Conservation (phyloP, 2,329 filamentous ascomycete species). For the Fusarium scirpi region DNA sequence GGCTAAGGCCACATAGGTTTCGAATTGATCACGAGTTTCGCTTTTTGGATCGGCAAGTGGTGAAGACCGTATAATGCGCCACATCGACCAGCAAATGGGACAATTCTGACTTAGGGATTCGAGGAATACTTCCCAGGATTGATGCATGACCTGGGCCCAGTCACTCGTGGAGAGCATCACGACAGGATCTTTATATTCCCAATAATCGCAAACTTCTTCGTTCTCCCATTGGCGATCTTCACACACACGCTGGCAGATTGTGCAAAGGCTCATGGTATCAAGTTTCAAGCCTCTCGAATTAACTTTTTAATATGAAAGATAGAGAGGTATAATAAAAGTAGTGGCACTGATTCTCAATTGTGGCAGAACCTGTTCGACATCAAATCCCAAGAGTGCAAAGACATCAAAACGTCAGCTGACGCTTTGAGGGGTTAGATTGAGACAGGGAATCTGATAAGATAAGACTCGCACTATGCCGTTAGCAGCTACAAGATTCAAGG, state of each 20-base stretch:
- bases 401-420: not conserved
- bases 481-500: fast-evolving
- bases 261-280: not conserved
- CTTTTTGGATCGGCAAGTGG: not conserved
- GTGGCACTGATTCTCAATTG: not conserved
- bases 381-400: not conserved
- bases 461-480: no score
- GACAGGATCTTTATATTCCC: no score
- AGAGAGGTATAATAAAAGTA: not conserved
- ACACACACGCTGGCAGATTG: not conserved
- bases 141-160: not conserved
- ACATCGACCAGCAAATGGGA: not conserved
- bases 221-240: not conserved
- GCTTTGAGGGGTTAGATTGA: not conserved
- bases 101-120: not conserved
- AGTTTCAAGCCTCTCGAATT: no score
- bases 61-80: not conserved
- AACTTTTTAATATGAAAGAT: no score
- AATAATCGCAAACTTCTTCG: no score
- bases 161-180: no score
- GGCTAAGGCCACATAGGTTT: no score
- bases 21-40: no score
- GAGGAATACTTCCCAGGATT: not conserved
- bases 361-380: not conserved
- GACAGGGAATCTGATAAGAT: not conserved